Percentiles rank a stretch among this genome's conserved stretches.
These are phyloP conservation scores for Nematocida minor DNA, from an alignment of 371 early-diverging fungal species.

Conservation along the genomic window DNA sequence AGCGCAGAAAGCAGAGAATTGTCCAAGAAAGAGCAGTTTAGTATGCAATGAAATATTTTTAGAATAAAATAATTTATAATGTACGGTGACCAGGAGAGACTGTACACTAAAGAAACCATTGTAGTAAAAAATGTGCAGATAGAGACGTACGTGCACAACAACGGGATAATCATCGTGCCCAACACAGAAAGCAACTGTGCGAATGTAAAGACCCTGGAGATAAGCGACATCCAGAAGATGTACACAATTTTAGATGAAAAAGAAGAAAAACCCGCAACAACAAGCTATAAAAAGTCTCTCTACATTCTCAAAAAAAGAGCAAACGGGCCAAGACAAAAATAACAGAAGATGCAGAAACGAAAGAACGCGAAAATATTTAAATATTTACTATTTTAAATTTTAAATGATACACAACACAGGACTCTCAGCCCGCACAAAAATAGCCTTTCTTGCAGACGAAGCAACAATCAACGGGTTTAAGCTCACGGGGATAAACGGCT, in stretches of 20 bases:
- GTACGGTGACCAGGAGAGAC: not conserved
- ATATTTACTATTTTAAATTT: slow-evolving; percentile 4
- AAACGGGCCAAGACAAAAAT: not conserved
- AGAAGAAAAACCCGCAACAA: not conserved
- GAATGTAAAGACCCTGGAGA: not conserved
- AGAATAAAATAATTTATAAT: not conserved
- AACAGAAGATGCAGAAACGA: not conserved
- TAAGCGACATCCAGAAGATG: not conserved
- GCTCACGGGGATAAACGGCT: slow-evolving; percentile 60
- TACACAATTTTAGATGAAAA: slow-evolving; percentile 16
- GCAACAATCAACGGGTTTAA: slow-evolving; percentile 61
- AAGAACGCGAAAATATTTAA: not conserved
- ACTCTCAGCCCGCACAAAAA: slow-evolving; percentile 43
- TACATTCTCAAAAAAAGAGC: slow-evolving; percentile 17
- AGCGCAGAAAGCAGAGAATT: no score
- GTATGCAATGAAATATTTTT: not conserved
- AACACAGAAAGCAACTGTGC: not conserved
- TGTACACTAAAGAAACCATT: slow-evolving; percentile 7
- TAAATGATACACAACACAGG: not conserved
- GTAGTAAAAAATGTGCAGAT: not conserved
- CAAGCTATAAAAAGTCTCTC: not conserved
- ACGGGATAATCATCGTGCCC: slow-evolving; percentile 6
- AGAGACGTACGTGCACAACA: slow-evolving; percentile 12
- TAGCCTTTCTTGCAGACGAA: slow-evolving; percentile 63
- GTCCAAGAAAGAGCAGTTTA: no score